These are phyloP conservation scores for Diaporthe amygdali DNA, from an alignment of 2,329 filamentous ascomycete genomes.

Conservation along the genomic window DNA sequence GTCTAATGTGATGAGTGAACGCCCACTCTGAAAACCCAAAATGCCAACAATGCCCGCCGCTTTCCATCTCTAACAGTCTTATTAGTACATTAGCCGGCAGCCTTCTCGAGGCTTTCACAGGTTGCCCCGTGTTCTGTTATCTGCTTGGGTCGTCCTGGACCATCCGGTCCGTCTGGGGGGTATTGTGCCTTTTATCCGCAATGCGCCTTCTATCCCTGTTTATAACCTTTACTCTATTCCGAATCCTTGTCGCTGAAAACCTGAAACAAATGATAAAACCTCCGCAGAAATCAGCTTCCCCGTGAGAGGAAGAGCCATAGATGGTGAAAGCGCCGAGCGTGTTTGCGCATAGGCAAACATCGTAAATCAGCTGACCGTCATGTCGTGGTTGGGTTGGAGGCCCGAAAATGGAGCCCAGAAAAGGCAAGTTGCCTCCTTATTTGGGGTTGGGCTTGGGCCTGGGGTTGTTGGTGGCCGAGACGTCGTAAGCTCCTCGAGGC, in stretches of 20 bases:
- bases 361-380: not conserved
- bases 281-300: not conserved
- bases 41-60: not conserved
- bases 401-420: not conserved
- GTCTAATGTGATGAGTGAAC: not conserved
- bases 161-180: not conserved
- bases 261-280: not conserved
- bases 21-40: not conserved
- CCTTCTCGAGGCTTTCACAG: not conserved
- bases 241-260: conserved; percentile 1
- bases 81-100: conserved; percentile 9
- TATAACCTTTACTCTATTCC: not conserved
- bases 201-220: conserved; percentile 20
- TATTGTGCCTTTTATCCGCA: conserved; percentile 5
- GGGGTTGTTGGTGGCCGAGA: conserved; percentile 25
- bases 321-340: not conserved
- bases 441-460: conserved; percentile 26
- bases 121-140: not conserved
- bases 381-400: not conserved
- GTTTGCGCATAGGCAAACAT: not conserved
- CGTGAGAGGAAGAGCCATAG: not conserved
- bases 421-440: not conserved
- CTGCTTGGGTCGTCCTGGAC: conserved; percentile 2
- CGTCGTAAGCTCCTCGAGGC: conserved; percentile 26
- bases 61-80: not conserved